Percentiles rank a stretch among this genome's conserved stretches.
Evolutionary conservation across 140 eudicot genomes (phyloP).

Genomic region (Oenanthe javanica): DNA sequence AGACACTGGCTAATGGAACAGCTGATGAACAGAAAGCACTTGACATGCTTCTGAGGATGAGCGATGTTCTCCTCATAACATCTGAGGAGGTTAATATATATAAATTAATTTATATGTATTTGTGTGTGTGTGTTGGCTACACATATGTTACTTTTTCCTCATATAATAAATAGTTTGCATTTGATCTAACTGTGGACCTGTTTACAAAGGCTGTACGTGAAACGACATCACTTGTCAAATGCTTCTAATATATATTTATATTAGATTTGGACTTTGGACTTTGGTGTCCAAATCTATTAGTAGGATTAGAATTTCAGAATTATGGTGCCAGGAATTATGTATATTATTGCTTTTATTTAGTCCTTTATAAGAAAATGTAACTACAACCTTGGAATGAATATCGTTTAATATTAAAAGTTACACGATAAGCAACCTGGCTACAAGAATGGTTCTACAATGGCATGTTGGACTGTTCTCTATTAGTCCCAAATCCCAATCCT

Average conservation of each 20-base stretch:
- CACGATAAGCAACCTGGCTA: neutral
- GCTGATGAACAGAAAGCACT: conserved; percentile 73
- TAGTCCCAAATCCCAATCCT: neutral
- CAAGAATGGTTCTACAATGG: neutral
- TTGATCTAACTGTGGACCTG: neutral
- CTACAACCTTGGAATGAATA: neutral
- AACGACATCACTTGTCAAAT: too few species aligned
- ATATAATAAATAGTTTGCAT: neutral
- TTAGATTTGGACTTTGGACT: neutral
- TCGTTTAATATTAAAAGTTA: neutral
- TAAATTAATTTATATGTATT: conserved; percentile 16
- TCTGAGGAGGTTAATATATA: conserved; percentile 71
- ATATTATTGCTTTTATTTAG: neutral
- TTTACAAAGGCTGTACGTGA: neutral
- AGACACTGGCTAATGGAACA: conserved; percentile 61
- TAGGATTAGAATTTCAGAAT: neutral
- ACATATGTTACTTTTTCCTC: neutral
- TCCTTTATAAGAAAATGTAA: neutral
- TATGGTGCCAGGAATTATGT: neutral
- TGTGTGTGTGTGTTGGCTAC: too few species aligned
- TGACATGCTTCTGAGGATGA: conserved; percentile 55
- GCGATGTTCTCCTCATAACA: conserved; percentile 89
- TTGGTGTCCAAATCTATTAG: neutral
- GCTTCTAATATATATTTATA: too few species aligned
- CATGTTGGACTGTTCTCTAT: neutral